phyloP scores from a whole-genome alignment of 176 grass and related monocot genomes.

The Lolium perenne region DNA sequence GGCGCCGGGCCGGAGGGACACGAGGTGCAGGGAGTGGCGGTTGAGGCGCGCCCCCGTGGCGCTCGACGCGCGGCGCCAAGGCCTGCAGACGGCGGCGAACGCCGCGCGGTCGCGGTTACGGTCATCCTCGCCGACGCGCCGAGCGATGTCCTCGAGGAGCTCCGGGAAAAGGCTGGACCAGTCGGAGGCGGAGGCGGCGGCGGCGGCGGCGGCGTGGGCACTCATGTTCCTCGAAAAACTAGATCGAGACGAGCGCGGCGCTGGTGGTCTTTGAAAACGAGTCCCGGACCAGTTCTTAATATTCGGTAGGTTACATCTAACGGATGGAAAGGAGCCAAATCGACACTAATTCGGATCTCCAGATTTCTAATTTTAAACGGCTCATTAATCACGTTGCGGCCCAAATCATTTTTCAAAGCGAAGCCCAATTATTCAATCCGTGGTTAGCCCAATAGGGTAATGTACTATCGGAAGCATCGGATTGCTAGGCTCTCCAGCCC shows the following conservation, averaged over 20 bases:
- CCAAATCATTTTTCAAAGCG: too few species aligned
- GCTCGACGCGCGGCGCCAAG: conserved; percentile 20
- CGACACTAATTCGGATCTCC: background rate
- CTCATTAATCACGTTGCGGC: too few species aligned
- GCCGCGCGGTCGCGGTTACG: background rate
- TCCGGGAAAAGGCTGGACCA: conserved; percentile 18
- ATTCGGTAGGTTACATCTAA: background rate
- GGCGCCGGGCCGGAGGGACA: background rate
- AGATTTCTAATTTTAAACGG: background rate
- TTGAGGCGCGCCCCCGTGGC: background rate
- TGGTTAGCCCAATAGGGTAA: too few species aligned
- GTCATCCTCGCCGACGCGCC: background rate
- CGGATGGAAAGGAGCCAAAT: background rate
- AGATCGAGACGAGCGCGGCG: background rate
- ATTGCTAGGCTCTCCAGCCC: too few species aligned
- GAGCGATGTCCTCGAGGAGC: conserved; percentile 17
- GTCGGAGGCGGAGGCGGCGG: background rate
- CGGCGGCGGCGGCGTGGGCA: too few species aligned
- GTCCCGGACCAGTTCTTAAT: background rate
- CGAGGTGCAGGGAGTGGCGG: conserved; percentile 23
- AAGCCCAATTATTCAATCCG: too few species aligned
- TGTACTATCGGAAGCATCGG: too few species aligned
- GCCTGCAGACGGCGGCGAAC: conserved; percentile 17
- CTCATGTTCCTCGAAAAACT: background rate
- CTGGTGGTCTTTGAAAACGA: background rate